Base-by-base conservation (phyloP, 306 rosid species). In the Fragaria vesca region DNA sequence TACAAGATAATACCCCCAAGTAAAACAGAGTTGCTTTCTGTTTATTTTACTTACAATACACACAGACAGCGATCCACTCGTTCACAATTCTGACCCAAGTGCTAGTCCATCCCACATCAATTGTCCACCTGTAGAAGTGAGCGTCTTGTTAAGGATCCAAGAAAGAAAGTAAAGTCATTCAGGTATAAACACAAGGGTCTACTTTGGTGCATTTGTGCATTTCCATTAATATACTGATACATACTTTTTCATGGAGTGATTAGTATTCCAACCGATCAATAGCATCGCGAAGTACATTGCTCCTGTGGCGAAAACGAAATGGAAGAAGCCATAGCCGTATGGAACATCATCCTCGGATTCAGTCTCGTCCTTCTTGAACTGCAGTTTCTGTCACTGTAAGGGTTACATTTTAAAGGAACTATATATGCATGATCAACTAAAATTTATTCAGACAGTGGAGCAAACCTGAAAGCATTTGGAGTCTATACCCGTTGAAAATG, bases 241-340 rank as follows among this genome's bases (percentile, higher is more conserved):
- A 15, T 48, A 92, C 99, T 84, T 89, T 85, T 74, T 86, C 87
- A 96, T 96, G 47, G 87, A 67, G 76, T 87, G 98, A 62, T 96
- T 90, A 79, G 91, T 82, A 73, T 91, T 90, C 99, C 99, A 96
- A 78, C 99, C 95, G 61, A 90, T 83, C 82, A 96, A 83, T 28
- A 96, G 88, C 99, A 96, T 96, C 8, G 98, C 99, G 69, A 96
- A 96, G 89, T 96, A 93, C 99, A 96, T 96, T 51, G 99, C 98
- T 71, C 99, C 99, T 0, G 97, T 91, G 47, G 99, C 97, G 50
- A 96, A 96, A 72, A 96, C 99, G 61, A 96, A 86, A 79, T 96
- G 99, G 83, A 96, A 96, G 90, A 96, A 96, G 28, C 99, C 99
- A 79, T 96, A 96, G 76, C 99, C 99, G 58, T 96, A 96, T 32